Evolutionary conservation across 1,284 basidiomycete species (phyloP).

Genomic region (Tetrapyrgos nigripes): DNA sequence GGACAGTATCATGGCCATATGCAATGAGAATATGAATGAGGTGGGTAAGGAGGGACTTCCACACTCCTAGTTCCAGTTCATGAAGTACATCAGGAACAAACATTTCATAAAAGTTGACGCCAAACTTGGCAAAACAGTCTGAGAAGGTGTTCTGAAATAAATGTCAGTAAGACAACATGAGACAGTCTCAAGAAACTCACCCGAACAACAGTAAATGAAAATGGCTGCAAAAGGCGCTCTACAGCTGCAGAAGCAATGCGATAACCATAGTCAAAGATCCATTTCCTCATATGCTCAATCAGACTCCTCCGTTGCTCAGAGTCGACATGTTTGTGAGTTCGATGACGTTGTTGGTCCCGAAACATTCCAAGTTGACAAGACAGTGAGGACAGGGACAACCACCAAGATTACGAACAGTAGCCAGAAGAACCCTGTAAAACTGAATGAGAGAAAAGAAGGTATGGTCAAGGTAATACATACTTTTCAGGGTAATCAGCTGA

Average conservation of each 20-base stretch:
- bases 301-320: not conserved
- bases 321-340: slow-evolving; percentile 10
- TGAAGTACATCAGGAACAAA: slow-evolving; percentile 6
- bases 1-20: not conserved
- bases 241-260: slow-evolving; percentile 13
- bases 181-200: not conserved
- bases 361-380: slow-evolving; percentile 27
- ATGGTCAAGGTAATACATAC: slow-evolving; percentile 21
- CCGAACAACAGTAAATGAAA: not conserved
- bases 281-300: slow-evolving; percentile 9
- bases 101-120: no score
- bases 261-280: slow-evolving; percentile 22
- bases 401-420: slow-evolving; percentile 31
- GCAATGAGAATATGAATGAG: slow-evolving; percentile 28
- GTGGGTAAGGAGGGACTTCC: slow-evolving; percentile 31
- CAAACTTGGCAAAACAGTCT: slow-evolving; percentile 6
- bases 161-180: not conserved
- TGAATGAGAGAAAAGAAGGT: slow-evolving; percentile 10
- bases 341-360: slow-evolving; percentile 19
- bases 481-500: slow-evolving; percentile 40
- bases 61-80: slow-evolving; percentile 26
- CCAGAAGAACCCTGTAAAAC: slow-evolving; percentile 31
- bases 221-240: slow-evolving; percentile 4
- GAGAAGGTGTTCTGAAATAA: slow-evolving; percentile 9
- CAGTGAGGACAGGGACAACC: slow-evolving; percentile 35